Evolutionary conservation across 148 eudicot species (phyloP), one percentile per base, ranked within the genome.

Genomic region (Cornus controversa): DNA sequence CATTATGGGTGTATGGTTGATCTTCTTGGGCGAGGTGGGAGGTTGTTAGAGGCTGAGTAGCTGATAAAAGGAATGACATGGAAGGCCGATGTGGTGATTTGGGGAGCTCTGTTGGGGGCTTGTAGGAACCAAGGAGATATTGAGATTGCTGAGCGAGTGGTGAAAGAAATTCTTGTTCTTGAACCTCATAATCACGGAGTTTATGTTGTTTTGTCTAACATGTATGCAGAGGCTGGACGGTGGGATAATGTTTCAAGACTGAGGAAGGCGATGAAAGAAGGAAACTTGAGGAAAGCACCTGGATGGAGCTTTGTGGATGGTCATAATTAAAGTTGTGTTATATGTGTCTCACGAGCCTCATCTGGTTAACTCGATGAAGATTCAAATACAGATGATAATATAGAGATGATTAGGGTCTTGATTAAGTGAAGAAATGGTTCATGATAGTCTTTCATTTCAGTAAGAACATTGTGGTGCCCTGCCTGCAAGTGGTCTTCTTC

Each of bases 1-100:
- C 98, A 94, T 70, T 92, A 88, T 70, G 87, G 98, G 5, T 92
- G 97, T 82, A 87, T 94, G 92, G 95, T 90, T 79, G 93, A 92
- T 80, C 85, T 92, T 66, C 82, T 94, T 4, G 97, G 97, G 36
- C 86, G 97, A 74, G 82, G 71, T 15, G 98, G 97, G 71, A 82
- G 72, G 78, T 77, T 92, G 36, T 27, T 81, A 0, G 98, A 94
- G 75, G 98, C 94, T 3, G 97, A 94, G 84, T 66, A 89, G 50
- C 73, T 94, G 72, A 92, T 92, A 73, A 86, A 81, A 64, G 87
- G 77, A 67, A 92, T 94, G 97, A 28, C 20, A 26, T 89, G 91
- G 93, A 83, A 92, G 74, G 90, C 94, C 9, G 98, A 92, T 84
- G 87, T 89, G 72, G 89, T 83, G 87, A 94, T 92, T 70, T 94